Percentiles rank a stretch among this genome's conserved stretches.
phyloP scores from a whole-genome alignment of 2,329 filamentous ascomycete genomes.

The Mycosphaerella sp. region DNA sequence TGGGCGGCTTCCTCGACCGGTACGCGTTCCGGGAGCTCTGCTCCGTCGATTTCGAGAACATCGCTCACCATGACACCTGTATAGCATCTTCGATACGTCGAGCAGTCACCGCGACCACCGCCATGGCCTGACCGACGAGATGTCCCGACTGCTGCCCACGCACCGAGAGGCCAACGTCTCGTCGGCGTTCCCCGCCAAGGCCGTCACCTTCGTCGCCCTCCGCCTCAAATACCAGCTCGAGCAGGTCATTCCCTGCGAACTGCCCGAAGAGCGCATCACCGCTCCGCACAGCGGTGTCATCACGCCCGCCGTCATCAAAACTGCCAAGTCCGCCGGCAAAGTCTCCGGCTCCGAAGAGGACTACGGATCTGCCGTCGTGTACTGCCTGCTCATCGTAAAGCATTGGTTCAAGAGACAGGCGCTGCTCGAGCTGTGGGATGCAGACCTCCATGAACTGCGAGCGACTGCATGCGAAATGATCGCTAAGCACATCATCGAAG shows the following conservation, averaged over 20 bases:
- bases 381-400: conserved; percentile 67
- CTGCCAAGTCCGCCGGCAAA: conserved; percentile 70
- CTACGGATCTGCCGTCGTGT: conserved; percentile 73
- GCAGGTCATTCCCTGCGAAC: conserved; percentile 81
- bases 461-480: conserved; percentile 84
- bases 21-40: background rate
- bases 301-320: conserved; percentile 68
- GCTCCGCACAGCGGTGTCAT: conserved; percentile 79
- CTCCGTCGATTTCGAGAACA: background rate
- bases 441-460: conserved; percentile 71
- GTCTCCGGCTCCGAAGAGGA: conserved; percentile 40
- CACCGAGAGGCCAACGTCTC: conserved; percentile 49
- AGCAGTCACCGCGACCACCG: conserved; percentile 35
- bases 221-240: conserved; percentile 88
- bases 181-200: conserved; percentile 64
- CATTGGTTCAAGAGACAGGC: conserved; percentile 77
- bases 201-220: conserved; percentile 84
- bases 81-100: conserved; percentile 18
- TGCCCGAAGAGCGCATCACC: conserved; percentile 69
- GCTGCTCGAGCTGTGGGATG: conserved; percentile 79
- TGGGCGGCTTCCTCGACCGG: conserved; percentile 12
- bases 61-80: too few species aligned
- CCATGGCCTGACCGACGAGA: conserved; percentile 38
- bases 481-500: conserved; percentile 80
- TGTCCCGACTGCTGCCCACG: conserved; percentile 54